Evolutionary conservation across 768 basidiomycete species (phyloP).

Genomic region (Exidia glandulosa): DNA sequence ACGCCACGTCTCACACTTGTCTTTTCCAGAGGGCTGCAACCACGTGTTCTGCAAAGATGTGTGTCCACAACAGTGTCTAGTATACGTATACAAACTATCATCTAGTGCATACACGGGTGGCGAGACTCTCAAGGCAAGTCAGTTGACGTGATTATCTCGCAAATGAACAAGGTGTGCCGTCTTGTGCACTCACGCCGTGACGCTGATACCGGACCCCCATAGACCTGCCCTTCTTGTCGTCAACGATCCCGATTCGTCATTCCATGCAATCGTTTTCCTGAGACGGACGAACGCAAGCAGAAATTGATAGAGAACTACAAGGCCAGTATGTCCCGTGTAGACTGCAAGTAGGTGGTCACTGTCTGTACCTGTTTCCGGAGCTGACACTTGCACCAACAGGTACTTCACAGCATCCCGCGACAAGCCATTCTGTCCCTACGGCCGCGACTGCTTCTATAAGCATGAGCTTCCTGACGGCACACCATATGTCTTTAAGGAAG

Average conservation of each 20-base stretch:
- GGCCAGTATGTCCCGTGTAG: slow-evolving; percentile 57
- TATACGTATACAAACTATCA: slow-evolving; percentile 2
- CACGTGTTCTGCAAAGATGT: slow-evolving; percentile 72
- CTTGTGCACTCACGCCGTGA: too few relatives aligned
- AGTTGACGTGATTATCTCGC: slow-evolving; percentile 39
- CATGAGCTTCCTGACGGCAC: slow-evolving; percentile 61
- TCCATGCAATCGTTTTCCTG: slow-evolving; percentile 39
- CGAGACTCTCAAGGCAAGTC: slow-evolving; percentile 47
- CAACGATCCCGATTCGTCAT: slow-evolving; percentile 53
- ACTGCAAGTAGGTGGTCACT: too few relatives aligned
- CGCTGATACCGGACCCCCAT: too few relatives aligned
- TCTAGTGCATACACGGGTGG: slow-evolving; percentile 72
- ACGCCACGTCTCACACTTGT: background rate
- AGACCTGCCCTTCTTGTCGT: slow-evolving; percentile 69
- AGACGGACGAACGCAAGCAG: slow-evolving; percentile 41
- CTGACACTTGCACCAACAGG: too few relatives aligned
- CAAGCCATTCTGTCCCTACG: slow-evolving; percentile 62
- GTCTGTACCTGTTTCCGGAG: too few relatives aligned
- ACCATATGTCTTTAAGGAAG: slow-evolving; percentile 40
- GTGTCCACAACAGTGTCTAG: slow-evolving; percentile 11
- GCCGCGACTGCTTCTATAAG: slow-evolving; percentile 71
- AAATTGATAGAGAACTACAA: slow-evolving; percentile 48
- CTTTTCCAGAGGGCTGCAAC: slow-evolving; percentile 54
- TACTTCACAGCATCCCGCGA: slow-evolving; percentile 49
- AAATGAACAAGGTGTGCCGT: slow-evolving; percentile 37